phyloP scores from a whole-genome alignment of 2,329 filamentous ascomycete species.

The Alternaria sp. region DNA sequence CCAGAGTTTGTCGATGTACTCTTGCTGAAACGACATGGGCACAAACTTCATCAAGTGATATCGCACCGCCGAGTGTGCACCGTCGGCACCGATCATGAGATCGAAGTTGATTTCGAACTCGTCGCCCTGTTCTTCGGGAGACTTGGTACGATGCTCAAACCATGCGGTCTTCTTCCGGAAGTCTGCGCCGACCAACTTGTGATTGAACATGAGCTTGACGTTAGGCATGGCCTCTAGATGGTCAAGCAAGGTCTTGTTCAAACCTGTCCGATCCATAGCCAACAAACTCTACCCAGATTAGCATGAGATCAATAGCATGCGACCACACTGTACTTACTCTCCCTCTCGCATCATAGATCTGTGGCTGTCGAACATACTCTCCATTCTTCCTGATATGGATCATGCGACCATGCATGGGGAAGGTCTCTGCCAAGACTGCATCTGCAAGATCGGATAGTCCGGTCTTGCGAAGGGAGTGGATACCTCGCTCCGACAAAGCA shows the following conservation, averaged over 20 bases:
- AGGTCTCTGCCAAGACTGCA: slow-evolving; percentile 75
- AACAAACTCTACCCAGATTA: slow-evolving; percentile 70
- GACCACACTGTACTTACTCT: slow-evolving; percentile 65
- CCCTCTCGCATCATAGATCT: slow-evolving; percentile 89
- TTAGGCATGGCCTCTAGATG: slow-evolving; percentile 84
- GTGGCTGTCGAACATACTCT: slow-evolving; percentile 75
- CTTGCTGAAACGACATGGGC: slow-evolving; percentile 87
- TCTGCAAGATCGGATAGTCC: slow-evolving; percentile 72
- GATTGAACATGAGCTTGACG: slow-evolving; percentile 89
- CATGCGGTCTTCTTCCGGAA: slow-evolving; percentile 81
- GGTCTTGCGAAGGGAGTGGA: slow-evolving; percentile 81
- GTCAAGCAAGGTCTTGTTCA: slow-evolving; percentile 86
- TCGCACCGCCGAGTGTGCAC: slow-evolving; percentile 88
- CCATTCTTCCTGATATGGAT: slow-evolving; percentile 78
- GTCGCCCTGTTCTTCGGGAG: slow-evolving; percentile 31
- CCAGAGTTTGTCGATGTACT: slow-evolving; percentile 97
- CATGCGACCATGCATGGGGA: slow-evolving; percentile 97
- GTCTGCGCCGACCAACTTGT: slow-evolving; percentile 90
- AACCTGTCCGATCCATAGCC: slow-evolving; percentile 80
- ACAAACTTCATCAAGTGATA: slow-evolving; percentile 97
- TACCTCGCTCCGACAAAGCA: slow-evolving; percentile 89
- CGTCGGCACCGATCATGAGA: slow-evolving; percentile 91
- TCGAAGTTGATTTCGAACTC: slow-evolving; percentile 90
- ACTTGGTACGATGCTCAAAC: slow-evolving; percentile 69
- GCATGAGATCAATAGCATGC: neutral